A percentile compares a stretch with the other conserved stretches of the same genome.
These are phyloP conservation scores for Vanilla planifolia DNA, from an alignment of 106 monocot species.

Conservation along the genomic window DNA sequence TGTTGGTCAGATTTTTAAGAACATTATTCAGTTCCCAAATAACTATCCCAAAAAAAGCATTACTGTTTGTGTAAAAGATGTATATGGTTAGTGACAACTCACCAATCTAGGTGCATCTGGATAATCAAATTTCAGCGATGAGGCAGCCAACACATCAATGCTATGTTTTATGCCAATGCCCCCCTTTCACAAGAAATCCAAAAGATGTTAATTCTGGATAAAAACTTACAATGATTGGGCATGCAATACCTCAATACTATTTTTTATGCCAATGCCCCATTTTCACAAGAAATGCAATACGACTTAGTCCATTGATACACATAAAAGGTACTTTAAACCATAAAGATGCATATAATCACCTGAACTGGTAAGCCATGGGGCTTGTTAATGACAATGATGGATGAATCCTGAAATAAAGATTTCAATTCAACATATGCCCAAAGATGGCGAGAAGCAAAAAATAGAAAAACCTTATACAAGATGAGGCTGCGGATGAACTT, in stretches of 20 bases:
- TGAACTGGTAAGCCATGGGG: slow-evolving; percentile 84
- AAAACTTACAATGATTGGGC: background rate
- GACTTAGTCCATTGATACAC: too few relatives aligned
- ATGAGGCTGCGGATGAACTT: slow-evolving; percentile 58
- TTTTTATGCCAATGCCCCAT: too few relatives aligned
- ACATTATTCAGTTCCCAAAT: too few relatives aligned
- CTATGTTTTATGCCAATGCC: slow-evolving; percentile 77
- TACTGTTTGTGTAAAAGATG: background rate
- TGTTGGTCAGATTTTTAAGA: too few relatives aligned
- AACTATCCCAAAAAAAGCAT: too few relatives aligned
- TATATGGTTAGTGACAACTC: slow-evolving; percentile 19
- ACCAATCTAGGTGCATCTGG: slow-evolving; percentile 73
- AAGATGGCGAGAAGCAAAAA: background rate
- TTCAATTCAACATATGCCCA: background rate
- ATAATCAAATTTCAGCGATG: slow-evolving; percentile 56
- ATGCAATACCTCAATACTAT: too few relatives aligned
- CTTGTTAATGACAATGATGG: slow-evolving; percentile 79
- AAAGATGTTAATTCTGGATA: background rate
- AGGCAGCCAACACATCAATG: slow-evolving; percentile 53
- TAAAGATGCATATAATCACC: slow-evolving; percentile 24
- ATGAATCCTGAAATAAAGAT: slow-evolving; percentile 46
- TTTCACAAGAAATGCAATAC: too few relatives aligned
- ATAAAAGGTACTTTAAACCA: background rate
- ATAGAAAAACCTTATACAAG: slow-evolving; percentile 59
- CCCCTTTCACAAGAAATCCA: slow-evolving; percentile 36